A percentile compares a stretch with the other conserved stretches of the same genome.
These are phyloP conservation scores for Neckera pumila DNA, from an alignment of 225 moss, liverwort and hornwort genomes.

Conservation along the genomic window DNA sequence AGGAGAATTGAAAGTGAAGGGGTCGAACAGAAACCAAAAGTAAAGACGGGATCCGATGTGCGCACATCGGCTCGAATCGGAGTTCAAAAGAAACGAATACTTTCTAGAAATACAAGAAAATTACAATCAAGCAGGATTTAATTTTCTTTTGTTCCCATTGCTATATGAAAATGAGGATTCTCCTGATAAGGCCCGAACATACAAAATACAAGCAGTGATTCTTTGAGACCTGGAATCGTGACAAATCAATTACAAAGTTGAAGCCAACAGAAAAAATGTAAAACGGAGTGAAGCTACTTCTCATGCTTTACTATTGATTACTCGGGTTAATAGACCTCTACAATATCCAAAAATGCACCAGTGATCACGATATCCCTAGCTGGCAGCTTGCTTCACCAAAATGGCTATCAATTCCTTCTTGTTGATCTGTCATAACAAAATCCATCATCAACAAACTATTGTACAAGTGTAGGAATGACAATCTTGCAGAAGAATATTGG, in stretches of 20 bases:
- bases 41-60: neutral
- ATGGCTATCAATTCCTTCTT: constrained; percentile 48
- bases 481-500: neutral
- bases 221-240: neutral
- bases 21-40: neutral
- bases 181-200: neutral
- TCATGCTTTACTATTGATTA: neutral
- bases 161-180: neutral
- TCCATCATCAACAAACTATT: neutral
- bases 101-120: neutral
- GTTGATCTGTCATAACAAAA: constrained; percentile 32
- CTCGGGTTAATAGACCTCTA: neutral
- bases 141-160: neutral
- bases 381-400: constrained; percentile 15
- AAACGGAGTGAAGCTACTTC: neutral
- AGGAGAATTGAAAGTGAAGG: neutral
- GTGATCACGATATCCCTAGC: neutral
- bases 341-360: neutral
- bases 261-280: neutral
- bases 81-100: neutral
- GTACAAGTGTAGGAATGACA: neutral
- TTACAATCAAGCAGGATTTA: neutral
- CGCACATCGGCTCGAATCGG: neutral
- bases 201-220: neutral
- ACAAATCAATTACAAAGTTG: neutral